These are phyloP conservation scores for Shiraia sp. DNA, from an alignment of 2,329 filamentous ascomycete genomes.

Conservation along the genomic window DNA sequence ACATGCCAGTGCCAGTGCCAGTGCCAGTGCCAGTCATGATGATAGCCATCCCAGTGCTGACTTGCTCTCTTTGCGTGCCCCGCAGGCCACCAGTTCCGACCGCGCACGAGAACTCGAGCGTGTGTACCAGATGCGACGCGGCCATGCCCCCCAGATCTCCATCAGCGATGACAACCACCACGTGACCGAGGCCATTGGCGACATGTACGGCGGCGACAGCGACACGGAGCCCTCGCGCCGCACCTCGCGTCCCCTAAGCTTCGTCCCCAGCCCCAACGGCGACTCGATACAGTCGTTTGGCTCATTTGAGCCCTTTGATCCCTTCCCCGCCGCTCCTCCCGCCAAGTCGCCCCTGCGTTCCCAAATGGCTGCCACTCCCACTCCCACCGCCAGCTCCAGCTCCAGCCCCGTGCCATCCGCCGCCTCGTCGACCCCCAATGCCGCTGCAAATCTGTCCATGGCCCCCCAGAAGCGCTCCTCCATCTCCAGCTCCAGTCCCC, in stretches of 20 bases:
- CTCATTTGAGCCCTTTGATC: conserved; percentile 33
- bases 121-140: conserved; percentile 56
- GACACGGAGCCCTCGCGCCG: conserved; percentile 56
- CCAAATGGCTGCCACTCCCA: conserved; percentile 39
- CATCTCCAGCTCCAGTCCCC: conserved; percentile 14
- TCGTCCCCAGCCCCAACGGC: conserved; percentile 63
- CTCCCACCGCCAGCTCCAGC: conserved; percentile 4
- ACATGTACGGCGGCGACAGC: conserved; percentile 83
- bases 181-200: conserved; percentile 91
- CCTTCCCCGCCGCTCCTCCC: conserved; percentile 46
- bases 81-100: conserved; percentile 38
- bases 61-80: conserved; percentile 17
- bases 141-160: conserved; percentile 64
- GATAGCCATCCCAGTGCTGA: conserved; percentile 25
- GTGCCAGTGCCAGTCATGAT: background rate
- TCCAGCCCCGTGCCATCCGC: conserved; percentile 5
- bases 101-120: conserved; percentile 52
- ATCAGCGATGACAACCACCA: conserved; percentile 91
- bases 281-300: conserved; percentile 48
- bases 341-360: conserved; percentile 45
- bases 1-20: background rate
- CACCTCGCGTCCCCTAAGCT: conserved; percentile 73
- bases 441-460: background rate
- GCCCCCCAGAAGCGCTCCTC: conserved; percentile 1
- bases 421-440: conserved; percentile 3